Evolutionary conservation across 805 yeast species (phyloP), one percentile per base, ranked within the genome.

Genomic region (Starmerella bombi): DNA sequence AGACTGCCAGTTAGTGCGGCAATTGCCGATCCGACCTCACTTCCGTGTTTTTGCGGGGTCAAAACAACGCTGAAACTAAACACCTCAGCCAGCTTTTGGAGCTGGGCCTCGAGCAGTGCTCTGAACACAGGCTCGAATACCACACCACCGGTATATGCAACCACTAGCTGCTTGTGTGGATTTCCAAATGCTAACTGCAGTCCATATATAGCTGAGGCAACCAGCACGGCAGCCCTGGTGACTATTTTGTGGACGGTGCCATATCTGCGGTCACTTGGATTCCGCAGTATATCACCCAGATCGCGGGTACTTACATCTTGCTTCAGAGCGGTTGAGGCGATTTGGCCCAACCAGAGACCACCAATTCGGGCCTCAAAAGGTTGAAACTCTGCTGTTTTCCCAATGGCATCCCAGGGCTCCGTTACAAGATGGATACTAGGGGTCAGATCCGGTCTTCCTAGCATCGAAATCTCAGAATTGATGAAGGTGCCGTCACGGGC

Each of bases 131-230:
- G 48, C 38, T 49, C 50, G 27, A 45, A 42, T 2, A 50, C 37
- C 4, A 50, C 51, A 5, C 53, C 54, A 5, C 54, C 54, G 3
- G 54, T 50, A 37, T 42, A 50, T 10, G 45, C 53, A 5, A 50
- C 50, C 3, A 33, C 14, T 9, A 17, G n/a, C 8, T 3, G 25
- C 19, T 14, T 9, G 15, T 12, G 5, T 10, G 20, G 9, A 4
- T 12, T 10, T 16, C 25, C 25, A 18, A 27, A 32, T n/a, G 17
- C 35, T 9, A 44, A 12, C 16, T 19, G 20, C 25, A 45, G 42
- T 2, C 50, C 51, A n/a, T 37, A 38, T 4, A 50, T 31, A 1
- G 47, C 43, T 2, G 40, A 25, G 7, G 54, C 51, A 0, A 49
- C 51, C 9, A 45, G 36, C 14, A 30, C 12, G n/a, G 46, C 47